Evolutionary conservation across 208 protist species (phyloP).

Genomic region (Trypanosoma conorhini): DNA sequence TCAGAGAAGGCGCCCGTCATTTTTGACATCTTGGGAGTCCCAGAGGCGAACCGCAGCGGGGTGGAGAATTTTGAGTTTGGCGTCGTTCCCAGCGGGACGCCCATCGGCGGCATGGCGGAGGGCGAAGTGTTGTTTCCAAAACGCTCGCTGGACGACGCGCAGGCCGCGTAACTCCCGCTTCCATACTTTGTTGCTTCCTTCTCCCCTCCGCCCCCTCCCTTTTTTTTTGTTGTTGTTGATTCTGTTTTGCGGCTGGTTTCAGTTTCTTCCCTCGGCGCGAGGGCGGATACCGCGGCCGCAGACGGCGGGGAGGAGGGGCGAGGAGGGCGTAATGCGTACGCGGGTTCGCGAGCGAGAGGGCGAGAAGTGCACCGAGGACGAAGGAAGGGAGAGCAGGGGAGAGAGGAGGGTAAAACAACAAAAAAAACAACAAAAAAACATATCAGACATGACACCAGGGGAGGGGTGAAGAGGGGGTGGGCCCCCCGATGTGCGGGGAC

Average conservation of each 20-base stretch:
- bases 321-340: too few species aligned
- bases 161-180: slow-evolving; percentile 17
- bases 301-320: slow-evolving; percentile 7
- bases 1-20: slow-evolving; percentile 78
- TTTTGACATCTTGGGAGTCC: slow-evolving; percentile 88
- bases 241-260: neutral
- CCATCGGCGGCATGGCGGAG: slow-evolving; percentile 47
- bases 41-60: slow-evolving; percentile 43
- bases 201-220: neutral
- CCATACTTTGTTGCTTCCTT: slow-evolving; percentile 17
- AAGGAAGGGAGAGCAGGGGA: slow-evolving; percentile 16
- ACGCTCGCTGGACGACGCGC: slow-evolving; percentile 34
- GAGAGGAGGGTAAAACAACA: slow-evolving; percentile 5
- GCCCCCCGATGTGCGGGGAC: too few species aligned
- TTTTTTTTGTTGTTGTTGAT: neutral
- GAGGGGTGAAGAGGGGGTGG: too few species aligned
- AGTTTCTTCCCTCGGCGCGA: neutral
- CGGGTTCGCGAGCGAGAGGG: slow-evolving; percentile 5
- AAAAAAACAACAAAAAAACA: neutral
- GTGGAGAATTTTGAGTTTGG: slow-evolving; percentile 70
- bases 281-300: too few species aligned
- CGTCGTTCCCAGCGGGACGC: slow-evolving; percentile 56
- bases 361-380: slow-evolving; percentile 14
- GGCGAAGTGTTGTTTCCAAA: slow-evolving; percentile 82
- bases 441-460: too few species aligned